Evolutionary conservation across 352 stramenopile genomes (phyloP).

Genomic region (Phytophthora hibernalis): DNA sequence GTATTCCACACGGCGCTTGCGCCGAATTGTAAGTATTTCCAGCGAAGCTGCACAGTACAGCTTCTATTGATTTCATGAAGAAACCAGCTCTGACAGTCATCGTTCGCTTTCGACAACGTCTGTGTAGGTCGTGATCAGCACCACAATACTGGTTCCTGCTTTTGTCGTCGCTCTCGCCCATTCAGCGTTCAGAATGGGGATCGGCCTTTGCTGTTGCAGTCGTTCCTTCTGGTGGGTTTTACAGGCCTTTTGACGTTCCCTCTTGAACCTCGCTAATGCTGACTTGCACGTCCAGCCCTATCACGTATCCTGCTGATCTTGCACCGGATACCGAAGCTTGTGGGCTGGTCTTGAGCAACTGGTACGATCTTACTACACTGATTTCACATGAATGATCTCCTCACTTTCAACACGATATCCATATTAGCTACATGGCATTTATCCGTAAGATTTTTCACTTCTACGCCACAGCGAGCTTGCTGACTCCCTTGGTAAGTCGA

Average conservation of each 20-base stretch:
- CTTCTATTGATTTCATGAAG: too few relatives aligned
- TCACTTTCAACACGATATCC: background rate
- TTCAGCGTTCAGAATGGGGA: constrained; percentile 31
- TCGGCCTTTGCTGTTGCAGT: constrained; percentile 38
- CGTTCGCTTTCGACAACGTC: background rate
- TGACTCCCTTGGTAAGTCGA: constrained; percentile 19
- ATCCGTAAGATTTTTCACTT: constrained; percentile 41
- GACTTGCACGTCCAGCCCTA: constrained; percentile 13
- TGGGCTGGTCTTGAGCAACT: constrained; percentile 34
- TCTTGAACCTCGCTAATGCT: background rate
- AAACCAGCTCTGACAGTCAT: background rate
- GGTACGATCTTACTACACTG: constrained; percentile 10
- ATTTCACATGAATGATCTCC: background rate
- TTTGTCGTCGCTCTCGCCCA: constrained; percentile 11
- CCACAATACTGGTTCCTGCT: constrained; percentile 10
- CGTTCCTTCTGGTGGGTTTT: constrained; percentile 30
- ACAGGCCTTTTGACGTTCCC: too few relatives aligned
- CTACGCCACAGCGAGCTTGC: constrained; percentile 30
- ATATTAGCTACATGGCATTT: constrained; percentile 39
- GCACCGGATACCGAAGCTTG: constrained; percentile 15
- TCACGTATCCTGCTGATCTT: constrained; percentile 4
- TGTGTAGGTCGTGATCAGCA: background rate
- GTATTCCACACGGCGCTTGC: constrained; percentile 6
- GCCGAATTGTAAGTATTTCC: background rate
- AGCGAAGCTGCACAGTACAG: background rate